Percentiles rank a stretch among this genome's conserved stretches.
Evolutionary conservation across 2,329 filamentous ascomycete species (phyloP).

Genomic region (Beauveria scarabaeidicola): DNA sequence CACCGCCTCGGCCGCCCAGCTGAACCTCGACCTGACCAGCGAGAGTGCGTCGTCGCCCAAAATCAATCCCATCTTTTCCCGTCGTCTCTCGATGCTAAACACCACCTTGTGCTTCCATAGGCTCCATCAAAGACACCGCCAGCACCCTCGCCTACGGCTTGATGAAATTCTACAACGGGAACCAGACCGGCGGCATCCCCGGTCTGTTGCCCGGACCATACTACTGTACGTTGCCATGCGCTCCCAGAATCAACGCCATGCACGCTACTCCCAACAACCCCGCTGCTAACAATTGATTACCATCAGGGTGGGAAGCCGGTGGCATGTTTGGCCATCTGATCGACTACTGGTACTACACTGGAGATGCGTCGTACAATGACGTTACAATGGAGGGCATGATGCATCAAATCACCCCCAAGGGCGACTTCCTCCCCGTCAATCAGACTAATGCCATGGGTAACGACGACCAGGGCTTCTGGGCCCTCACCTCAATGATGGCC

Average conservation of each 20-base stretch:
- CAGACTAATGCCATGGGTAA: conserved; percentile 49
- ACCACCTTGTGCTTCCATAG: conserved; percentile 21
- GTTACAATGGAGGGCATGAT: conserved; percentile 44
- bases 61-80: neutral
- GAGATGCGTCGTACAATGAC: conserved; percentile 51
- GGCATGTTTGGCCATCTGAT: conserved; percentile 56
- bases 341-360: conserved; percentile 58
- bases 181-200: conserved; percentile 49
- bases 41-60: neutral
- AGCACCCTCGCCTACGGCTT: conserved; percentile 38
- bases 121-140: conserved; percentile 41
- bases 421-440: conserved; percentile 51
- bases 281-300: neutral
- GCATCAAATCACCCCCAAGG: conserved; percentile 46
- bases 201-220: conserved; percentile 53
- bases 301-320: conserved; percentile 51
- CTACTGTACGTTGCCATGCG: conserved; percentile 45
- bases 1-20: neutral
- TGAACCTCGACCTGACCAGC: conserved; percentile 2
- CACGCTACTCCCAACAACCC: conserved; percentile 12
- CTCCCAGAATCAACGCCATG: conserved; percentile 21
- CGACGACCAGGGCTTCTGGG: conserved; percentile 70
- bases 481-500: conserved; percentile 61
- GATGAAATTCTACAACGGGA: conserved; percentile 45
- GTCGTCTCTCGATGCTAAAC: neutral